Percentiles rank a stretch among this genome's conserved stretches.
These are phyloP conservation scores for Tolypocladium tundrense DNA, from an alignment of 2,329 filamentous ascomycete genomes.

Conservation along the genomic window DNA sequence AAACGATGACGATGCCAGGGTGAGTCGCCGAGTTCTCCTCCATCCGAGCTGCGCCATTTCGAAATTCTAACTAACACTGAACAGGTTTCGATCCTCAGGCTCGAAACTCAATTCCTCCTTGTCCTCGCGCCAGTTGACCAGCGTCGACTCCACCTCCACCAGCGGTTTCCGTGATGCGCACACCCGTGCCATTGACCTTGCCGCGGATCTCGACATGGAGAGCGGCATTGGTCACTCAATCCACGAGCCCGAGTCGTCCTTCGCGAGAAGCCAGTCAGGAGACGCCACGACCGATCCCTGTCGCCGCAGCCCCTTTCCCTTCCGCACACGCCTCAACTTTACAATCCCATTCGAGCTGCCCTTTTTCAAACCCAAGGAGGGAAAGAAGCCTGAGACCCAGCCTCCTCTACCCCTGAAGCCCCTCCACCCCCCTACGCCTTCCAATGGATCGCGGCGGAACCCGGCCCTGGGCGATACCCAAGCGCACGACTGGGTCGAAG, in stretches of 20 bases:
- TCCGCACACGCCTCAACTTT: slow-evolving; percentile 21
- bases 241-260: neutral
- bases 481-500: neutral
- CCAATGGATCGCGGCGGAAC: neutral
- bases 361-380: slow-evolving; percentile 4
- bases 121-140: slow-evolving; percentile 9
- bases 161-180: neutral
- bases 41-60: too few relatives aligned
- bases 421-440: neutral
- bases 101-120: slow-evolving; percentile 6
- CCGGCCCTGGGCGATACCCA: neutral
- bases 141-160: slow-evolving; percentile 8
- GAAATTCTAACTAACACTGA: neutral
- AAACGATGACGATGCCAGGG: slow-evolving; percentile 10
- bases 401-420: neutral
- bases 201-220: neutral
- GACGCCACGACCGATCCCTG: neutral
- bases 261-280: neutral
- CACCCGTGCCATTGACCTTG: neutral
- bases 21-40: slow-evolving; percentile 4
- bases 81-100: neutral
- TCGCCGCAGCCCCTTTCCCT: slow-evolving; percentile 20
- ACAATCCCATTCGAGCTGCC: slow-evolving; percentile 11
- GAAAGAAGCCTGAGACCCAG: neutral
- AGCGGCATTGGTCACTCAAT: neutral